Percentiles rank a stretch among this genome's conserved stretches.
phyloP scores from a whole-genome alignment of 73 alveolate species.

The Breviolum minutum region DNA sequence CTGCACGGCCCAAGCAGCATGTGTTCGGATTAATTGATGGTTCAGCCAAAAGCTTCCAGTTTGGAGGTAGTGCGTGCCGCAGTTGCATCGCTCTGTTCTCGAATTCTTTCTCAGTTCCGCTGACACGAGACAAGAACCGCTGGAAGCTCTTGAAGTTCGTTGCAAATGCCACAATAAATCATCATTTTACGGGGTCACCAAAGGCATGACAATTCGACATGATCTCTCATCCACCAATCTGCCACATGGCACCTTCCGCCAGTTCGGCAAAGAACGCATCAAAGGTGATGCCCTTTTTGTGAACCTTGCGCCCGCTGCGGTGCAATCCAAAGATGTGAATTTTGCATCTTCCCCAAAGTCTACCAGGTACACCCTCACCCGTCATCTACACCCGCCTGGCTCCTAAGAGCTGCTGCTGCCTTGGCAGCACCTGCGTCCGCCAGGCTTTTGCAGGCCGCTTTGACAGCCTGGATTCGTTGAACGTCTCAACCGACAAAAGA shows the following conservation, averaged over 20 bases:
- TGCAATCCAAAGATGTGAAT: no score
- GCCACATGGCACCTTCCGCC: not conserved
- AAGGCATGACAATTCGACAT: not conserved
- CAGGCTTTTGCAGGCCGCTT: constrained; percentile 45
- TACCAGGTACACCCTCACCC: no score
- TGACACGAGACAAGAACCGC: no score
- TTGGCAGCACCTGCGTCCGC: constrained; percentile 8
- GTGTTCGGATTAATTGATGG: not conserved
- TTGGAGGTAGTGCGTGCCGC: not conserved
- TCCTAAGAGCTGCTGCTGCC: constrained; percentile 20
- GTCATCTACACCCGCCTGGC: not conserved
- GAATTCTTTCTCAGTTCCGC: no score
- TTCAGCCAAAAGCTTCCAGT: not conserved
- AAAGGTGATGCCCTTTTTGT: not conserved
- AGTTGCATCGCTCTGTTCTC: no score
- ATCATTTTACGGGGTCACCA: not conserved
- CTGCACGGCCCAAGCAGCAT: not conserved
- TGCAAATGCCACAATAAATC: no score
- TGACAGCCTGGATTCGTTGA: constrained; percentile 33
- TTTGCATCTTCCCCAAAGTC: no score
- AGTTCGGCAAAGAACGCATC: not conserved
- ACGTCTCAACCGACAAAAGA: not conserved
- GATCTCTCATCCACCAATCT: not conserved
- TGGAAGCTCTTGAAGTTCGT: no score
- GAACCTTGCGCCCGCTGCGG: not conserved